phyloP scores from a whole-genome alignment of 352 stramenopile species.

The Bremia lactucae region DNA sequence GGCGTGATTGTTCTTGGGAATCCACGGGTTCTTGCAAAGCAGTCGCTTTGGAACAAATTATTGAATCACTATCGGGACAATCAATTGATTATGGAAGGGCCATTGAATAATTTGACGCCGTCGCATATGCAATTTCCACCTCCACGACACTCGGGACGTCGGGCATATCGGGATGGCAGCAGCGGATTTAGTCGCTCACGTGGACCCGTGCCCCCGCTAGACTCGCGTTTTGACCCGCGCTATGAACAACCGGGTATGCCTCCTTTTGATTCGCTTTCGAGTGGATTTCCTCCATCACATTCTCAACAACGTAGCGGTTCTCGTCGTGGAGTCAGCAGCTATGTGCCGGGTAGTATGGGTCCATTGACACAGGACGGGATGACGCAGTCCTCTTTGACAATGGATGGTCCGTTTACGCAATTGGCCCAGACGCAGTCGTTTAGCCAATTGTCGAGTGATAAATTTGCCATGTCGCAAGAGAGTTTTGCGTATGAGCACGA shows the following conservation, averaged over 20 bases:
- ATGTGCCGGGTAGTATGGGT: conserved; percentile 31
- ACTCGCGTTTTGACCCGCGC: conserved; percentile 78
- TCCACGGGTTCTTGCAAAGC: conserved; percentile 94
- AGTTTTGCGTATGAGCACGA: conserved; percentile 66
- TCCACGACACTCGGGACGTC: conserved; percentile 32
- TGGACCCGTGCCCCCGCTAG: conserved; percentile 48
- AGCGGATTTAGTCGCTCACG: conserved; percentile 37
- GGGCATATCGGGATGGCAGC: conserved; percentile 19
- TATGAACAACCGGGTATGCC: conserved; percentile 44
- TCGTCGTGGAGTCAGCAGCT: conserved; percentile 22
- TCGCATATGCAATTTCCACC: conserved; percentile 96
- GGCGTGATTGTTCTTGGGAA: conserved; percentile 98
- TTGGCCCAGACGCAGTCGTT: conserved; percentile 73
- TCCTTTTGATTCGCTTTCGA: conserved; percentile 12
- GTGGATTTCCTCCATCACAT: conserved; percentile 25
- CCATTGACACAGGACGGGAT: conserved; percentile 71
- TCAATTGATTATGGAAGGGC: conserved; percentile 91
- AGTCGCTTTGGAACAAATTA: conserved; percentile 93
- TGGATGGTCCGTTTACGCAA: conserved; percentile 77
- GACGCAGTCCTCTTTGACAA: conserved; percentile 41
- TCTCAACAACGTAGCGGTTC: conserved; percentile 21
- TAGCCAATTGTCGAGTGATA: conserved; percentile 72
- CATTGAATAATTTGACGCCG: conserved; percentile 93
- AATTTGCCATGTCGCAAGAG: conserved; percentile 80
- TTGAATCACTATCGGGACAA: conserved; percentile 97